These are phyloP conservation scores for Thielaviopsis populi DNA, from an alignment of 2,329 filamentous ascomycete species.

Conservation along the genomic window DNA sequence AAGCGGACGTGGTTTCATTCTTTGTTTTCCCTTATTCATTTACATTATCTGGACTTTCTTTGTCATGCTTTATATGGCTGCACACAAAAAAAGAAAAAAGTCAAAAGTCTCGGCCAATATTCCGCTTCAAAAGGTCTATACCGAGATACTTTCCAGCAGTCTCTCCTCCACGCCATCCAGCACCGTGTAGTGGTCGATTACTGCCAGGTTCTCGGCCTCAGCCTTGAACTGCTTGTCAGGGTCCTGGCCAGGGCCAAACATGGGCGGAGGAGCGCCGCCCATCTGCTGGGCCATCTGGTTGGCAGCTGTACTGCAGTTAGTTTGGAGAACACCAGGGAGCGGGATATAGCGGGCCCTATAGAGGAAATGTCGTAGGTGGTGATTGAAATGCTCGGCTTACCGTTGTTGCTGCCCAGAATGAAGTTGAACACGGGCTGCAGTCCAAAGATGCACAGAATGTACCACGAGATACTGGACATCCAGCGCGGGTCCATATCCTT, in stretches of 20 bases:
- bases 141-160: slow-evolving; percentile 35
- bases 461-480: slow-evolving; percentile 98
- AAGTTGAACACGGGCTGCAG: slow-evolving; percentile 96
- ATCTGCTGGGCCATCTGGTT: slow-evolving; percentile 88
- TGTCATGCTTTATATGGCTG: background rate
- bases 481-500: slow-evolving; percentile 92
- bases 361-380: background rate
- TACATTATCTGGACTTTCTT: slow-evolving; percentile 3
- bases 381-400: slow-evolving; percentile 36
- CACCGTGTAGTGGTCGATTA: slow-evolving; percentile 86
- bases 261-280: slow-evolving; percentile 59
- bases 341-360: too few species aligned
- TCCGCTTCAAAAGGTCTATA: slow-evolving; percentile 3
- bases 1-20: background rate
- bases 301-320: slow-evolving; percentile 44
- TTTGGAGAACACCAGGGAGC: background rate
- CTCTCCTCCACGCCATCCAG: slow-evolving; percentile 78
- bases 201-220: slow-evolving; percentile 90
- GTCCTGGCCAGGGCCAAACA: slow-evolving; percentile 86
- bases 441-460: slow-evolving; percentile 94
- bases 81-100: too few species aligned
- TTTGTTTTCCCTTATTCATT: slow-evolving; percentile 6
- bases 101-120: background rate
- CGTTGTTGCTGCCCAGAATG: slow-evolving; percentile 86
- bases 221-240: slow-evolving; percentile 87